Conservation (phyloP, 2,329 filamentous ascomycete genomes). For the Exophiala phaeomuriformis region DNA sequence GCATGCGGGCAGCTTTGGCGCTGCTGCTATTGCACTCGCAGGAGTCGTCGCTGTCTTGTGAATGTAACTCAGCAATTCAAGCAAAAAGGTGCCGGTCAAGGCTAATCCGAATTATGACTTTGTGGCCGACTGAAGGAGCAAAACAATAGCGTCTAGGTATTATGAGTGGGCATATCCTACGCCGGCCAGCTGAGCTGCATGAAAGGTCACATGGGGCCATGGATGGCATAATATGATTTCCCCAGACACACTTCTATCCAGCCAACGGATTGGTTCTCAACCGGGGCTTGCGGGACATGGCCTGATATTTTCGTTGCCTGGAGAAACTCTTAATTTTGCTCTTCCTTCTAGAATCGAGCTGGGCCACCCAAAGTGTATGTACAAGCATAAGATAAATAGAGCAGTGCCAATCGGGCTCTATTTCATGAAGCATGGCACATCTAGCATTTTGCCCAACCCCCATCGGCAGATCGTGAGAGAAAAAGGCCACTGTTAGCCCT, state of each 20-base stretch:
- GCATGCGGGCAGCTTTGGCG: slow-evolving; percentile 27
- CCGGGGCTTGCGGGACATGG: background rate
- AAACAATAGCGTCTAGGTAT: too few species aligned
- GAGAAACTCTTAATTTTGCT: background rate
- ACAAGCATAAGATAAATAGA: background rate
- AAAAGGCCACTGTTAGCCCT: too few species aligned
- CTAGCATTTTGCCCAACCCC: background rate
- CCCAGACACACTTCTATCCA: too few species aligned
- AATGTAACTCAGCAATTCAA: slow-evolving; percentile 5
- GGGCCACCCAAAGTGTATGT: background rate
- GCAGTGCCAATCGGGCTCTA: background rate
- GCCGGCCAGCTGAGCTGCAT: too few species aligned
- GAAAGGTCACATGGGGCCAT: too few species aligned
- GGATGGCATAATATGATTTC: too few species aligned
- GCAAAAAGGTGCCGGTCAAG: too few species aligned
- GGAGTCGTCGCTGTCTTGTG: slow-evolving; percentile 37
- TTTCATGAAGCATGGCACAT: background rate
- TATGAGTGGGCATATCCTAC: too few species aligned
- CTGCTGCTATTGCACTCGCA: slow-evolving; percentile 37
- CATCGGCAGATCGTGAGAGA: too few species aligned
- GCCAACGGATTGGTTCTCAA: background rate
- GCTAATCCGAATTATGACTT: too few species aligned
- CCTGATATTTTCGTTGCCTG: background rate
- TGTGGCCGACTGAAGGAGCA: too few species aligned
- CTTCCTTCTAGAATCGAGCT: background rate